Evolutionary conservation across 805 yeast genomes (phyloP).

Genomic region (Saccharomycopsis sp.): DNA sequence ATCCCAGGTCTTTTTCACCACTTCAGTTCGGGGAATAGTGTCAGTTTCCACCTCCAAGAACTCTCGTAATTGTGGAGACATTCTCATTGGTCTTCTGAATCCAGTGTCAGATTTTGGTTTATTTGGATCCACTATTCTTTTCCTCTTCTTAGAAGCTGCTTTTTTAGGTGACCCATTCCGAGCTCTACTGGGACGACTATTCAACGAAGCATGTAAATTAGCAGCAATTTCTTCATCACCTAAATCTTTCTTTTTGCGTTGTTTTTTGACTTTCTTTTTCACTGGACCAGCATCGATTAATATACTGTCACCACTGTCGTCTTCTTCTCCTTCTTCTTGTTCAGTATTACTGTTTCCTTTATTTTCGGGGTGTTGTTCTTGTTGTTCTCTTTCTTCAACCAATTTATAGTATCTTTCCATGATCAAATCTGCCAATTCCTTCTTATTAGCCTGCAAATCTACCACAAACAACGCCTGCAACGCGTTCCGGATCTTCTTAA

Average conservation of each 20-base stretch:
- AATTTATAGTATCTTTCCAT: conserved; percentile 44
- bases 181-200: conserved; percentile 6
- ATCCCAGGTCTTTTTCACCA: conserved; percentile 60
- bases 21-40: conserved; percentile 53
- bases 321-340: no score
- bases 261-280: conserved; percentile 21
- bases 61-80: conserved; percentile 41
- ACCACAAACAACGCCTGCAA: conserved; percentile 57
- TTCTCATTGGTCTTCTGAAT: conserved; percentile 32
- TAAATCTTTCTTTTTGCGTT: conserved; percentile 28
- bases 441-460: conserved; percentile 41
- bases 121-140: conserved; percentile 22
- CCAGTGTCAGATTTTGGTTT: conserved; percentile 17
- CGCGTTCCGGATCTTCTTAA: conserved; percentile 60
- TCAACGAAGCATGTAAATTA: conserved; percentile 27
- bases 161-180: background rate
- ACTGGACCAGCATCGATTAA: conserved; percentile 11
- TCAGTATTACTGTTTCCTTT: background rate
- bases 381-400: conserved; percentile 30
- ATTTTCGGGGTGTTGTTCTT: no score
- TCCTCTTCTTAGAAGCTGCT: background rate
- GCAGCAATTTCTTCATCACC: conserved; percentile 46
- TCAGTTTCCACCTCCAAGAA: conserved; percentile 34
- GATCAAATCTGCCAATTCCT: conserved; percentile 49
- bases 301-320: conserved; percentile 16